phyloP scores from a whole-genome alignment of 176 grass and related monocot genomes.

The Coix lacrymajobi region DNA sequence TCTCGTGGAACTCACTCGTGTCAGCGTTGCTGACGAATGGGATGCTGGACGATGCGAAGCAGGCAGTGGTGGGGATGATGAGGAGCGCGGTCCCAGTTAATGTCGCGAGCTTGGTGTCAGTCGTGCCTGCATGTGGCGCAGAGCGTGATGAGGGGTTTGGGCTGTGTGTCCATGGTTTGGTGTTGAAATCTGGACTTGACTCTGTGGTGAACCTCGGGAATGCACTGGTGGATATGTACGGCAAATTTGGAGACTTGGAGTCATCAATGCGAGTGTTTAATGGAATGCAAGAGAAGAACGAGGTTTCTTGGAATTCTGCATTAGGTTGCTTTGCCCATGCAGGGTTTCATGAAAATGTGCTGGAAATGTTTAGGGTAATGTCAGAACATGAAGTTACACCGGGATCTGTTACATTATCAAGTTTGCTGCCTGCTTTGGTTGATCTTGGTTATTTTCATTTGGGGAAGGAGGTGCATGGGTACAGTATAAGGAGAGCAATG shows the following conservation, averaged over 20 bases:
- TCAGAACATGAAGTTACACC: constrained; percentile 9
- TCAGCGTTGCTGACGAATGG: constrained; percentile 41
- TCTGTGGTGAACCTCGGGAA: constrained; percentile 51
- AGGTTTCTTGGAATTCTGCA: constrained; percentile 84
- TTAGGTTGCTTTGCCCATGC: constrained; percentile 56
- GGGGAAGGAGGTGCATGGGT: constrained; percentile 64
- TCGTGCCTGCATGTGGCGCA: constrained; percentile 55
- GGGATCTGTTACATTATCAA: constrained; percentile 65
- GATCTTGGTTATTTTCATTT: constrained; percentile 52
- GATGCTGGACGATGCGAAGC: constrained; percentile 29
- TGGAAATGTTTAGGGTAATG: constrained; percentile 55
- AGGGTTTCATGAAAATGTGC: constrained; percentile 34
- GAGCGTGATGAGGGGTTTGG: constrained; percentile 53
- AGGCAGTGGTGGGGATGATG: constrained; percentile 33
- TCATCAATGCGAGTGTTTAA: constrained; percentile 41
- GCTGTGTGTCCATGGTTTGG: constrained; percentile 46
- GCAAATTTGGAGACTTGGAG: constrained; percentile 47
- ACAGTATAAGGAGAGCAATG: constrained; percentile 48
- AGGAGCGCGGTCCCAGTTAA: constrained; percentile 36
- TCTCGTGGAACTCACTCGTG: constrained; percentile 77
- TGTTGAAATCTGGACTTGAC: constrained; percentile 45
- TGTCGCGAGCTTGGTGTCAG: constrained; percentile 52
- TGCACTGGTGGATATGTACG: constrained; percentile 72
- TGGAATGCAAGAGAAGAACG: constrained; percentile 43
- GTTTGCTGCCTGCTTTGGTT: constrained; percentile 66